Evolutionary conservation across 306 rosid species (phyloP).

Genomic region (Trifolium subterraneum): DNA sequence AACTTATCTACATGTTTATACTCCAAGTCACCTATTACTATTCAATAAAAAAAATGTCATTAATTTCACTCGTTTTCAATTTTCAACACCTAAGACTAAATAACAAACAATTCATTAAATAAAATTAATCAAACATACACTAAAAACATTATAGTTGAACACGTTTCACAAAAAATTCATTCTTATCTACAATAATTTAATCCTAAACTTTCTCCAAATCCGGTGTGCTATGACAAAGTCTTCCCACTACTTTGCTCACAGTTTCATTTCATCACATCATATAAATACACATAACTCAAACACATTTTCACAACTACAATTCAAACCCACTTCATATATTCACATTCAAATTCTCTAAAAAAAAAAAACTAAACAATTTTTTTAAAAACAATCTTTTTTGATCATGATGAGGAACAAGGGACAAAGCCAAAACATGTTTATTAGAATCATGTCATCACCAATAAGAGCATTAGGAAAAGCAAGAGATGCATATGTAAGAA

Average conservation of each 20-base stretch:
- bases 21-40: not conserved
- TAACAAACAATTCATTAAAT: not conserved
- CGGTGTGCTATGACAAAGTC: slow-evolving; percentile 67
- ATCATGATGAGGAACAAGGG: slow-evolving; percentile 37
- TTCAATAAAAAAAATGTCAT: not conserved
- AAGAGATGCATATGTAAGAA: slow-evolving; percentile 62
- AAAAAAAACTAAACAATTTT: too few species aligned
- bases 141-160: not conserved
- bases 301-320: not conserved
- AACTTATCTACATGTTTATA: not conserved
- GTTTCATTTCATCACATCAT: slow-evolving; percentile 1
- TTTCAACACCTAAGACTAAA: slow-evolving; percentile 7
- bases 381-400: not conserved
- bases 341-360: not conserved
- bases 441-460: slow-evolving; percentile 57
- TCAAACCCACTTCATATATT: not conserved
- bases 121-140: not conserved
- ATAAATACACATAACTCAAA: slow-evolving; percentile 2
- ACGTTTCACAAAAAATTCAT: not conserved
- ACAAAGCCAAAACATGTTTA: slow-evolving; percentile 46
- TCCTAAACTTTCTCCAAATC: slow-evolving; percentile 9
- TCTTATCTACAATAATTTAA: slow-evolving; percentile 40
- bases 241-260: slow-evolving; percentile 5
- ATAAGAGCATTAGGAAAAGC: slow-evolving; percentile 58
- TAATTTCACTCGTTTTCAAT: not conserved